Conservation (phyloP, 768 basidiomycete species). For the Pleurotus pulmonarius region DNA sequence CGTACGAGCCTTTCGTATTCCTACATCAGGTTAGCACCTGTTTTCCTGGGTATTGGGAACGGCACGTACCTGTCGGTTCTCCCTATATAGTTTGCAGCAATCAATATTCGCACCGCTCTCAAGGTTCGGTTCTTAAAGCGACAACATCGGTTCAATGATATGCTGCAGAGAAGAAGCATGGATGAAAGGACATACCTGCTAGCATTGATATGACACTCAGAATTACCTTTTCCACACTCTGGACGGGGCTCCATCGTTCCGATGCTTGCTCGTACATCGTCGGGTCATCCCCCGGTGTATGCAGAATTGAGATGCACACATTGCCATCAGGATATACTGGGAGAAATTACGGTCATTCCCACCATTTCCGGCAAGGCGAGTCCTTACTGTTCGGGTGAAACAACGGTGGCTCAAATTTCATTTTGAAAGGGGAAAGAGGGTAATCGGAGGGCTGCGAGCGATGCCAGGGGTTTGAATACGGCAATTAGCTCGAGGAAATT, state of each 20-base stretch:
- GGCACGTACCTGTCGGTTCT: constrained; percentile 48
- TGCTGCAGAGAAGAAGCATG: constrained; percentile 1
- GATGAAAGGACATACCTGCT: constrained; percentile 55
- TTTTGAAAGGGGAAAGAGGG: constrained; percentile 97
- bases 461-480: constrained; percentile 6
- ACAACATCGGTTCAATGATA: neutral
- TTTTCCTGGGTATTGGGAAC: neutral
- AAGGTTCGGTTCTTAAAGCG: constrained; percentile 79
- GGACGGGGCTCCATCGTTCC: constrained; percentile 98
- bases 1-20: constrained; percentile 90
- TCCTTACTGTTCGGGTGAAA: constrained; percentile 95
- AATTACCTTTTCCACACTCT: constrained; percentile 95
- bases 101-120: constrained; percentile 97
- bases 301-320: constrained; percentile 97
- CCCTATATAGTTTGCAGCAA: constrained; percentile 95
- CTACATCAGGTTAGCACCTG: constrained; percentile 13
- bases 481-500: constrained; percentile 1
- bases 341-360: neutral
- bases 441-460: constrained; percentile 78
- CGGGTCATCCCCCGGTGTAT: constrained; percentile 89
- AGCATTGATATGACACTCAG: constrained; percentile 97
- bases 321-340: constrained; percentile 94
- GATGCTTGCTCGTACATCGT: constrained; percentile 93
- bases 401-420: constrained; percentile 96
- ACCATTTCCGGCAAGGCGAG: constrained; percentile 9